These are phyloP conservation scores for Suillus lakei DNA, from an alignment of 768 basidiomycete species.

Conservation along the genomic window DNA sequence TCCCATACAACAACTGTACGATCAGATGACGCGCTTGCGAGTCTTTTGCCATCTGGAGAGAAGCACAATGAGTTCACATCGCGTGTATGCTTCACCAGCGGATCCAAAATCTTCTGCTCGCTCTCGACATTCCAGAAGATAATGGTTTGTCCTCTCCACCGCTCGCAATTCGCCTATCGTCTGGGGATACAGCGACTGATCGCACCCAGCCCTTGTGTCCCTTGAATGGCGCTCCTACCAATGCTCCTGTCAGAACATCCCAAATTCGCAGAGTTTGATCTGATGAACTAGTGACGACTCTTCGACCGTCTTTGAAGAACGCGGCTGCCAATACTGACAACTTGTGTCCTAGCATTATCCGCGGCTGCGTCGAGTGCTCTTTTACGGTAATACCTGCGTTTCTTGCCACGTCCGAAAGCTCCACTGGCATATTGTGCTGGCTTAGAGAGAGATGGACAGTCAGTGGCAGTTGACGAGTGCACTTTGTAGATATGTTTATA, in stretches of 20 bases:
- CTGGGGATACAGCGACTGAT: constrained; percentile 14
- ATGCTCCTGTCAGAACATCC: neutral
- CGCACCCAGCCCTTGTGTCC: constrained; percentile 9
- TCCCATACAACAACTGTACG: constrained; percentile 14
- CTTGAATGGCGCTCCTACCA: constrained; percentile 4
- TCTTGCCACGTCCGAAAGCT: neutral
- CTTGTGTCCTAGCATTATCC: neutral
- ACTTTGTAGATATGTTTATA: neutral
- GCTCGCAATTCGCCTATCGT: constrained; percentile 8
- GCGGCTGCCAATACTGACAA: neutral
- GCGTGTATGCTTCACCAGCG: constrained; percentile 6
- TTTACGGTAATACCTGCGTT: neutral
- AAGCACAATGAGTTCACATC: constrained; percentile 42
- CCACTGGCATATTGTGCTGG: neutral
- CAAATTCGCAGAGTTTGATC: constrained; percentile 8
- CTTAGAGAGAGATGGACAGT: neutral
- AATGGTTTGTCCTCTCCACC: constrained; percentile 23
- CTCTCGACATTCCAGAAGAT: constrained; percentile 14
- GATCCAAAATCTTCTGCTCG: neutral
- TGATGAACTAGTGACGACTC: neutral
- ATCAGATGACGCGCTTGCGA: constrained; percentile 46
- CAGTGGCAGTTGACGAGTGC: neutral
- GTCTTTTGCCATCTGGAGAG: constrained; percentile 45
- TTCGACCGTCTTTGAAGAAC: constrained; percentile 3
- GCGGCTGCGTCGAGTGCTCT: neutral